These are phyloP conservation scores for Podaxis rugospora DNA, from an alignment of 768 basidiomycete species.

Conservation along the genomic window DNA sequence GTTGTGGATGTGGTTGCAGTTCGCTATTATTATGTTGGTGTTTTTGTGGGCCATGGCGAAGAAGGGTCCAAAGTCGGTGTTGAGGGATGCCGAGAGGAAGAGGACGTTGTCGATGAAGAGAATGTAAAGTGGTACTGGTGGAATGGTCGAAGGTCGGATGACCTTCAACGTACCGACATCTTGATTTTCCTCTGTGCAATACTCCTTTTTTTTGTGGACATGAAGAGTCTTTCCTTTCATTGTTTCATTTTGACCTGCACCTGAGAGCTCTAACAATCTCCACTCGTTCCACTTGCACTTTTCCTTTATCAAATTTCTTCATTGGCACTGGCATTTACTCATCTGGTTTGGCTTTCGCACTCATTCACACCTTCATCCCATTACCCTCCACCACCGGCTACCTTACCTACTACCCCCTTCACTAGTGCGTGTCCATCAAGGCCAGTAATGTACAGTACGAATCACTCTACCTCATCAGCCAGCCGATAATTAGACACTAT, in stretches of 20 bases:
- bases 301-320: background rate
- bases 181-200: conserved; percentile 3
- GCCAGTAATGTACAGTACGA: conserved; percentile 1
- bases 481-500: background rate
- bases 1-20: conserved; percentile 84
- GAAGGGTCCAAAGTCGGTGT: conserved; percentile 66
- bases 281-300: background rate
- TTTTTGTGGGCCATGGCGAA: conserved; percentile 81
- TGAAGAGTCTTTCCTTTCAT: background rate
- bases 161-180: background rate
- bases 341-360: background rate
- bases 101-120: conserved; percentile 13
- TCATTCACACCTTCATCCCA: background rate
- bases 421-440: background rate
- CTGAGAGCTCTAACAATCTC: background rate
- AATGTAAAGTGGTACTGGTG: background rate
- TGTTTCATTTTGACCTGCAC: background rate
- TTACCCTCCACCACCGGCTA: background rate
- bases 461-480: background rate
- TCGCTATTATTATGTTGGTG: conserved; percentile 65
- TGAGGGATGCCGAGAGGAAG: conserved; percentile 38
- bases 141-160: conserved; percentile 6
- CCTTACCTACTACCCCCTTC: background rate
- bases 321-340: background rate
- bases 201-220: background rate